These are phyloP conservation scores for Mycena rosella DNA, from an alignment of 768 basidiomycete species.

Conservation along the genomic window DNA sequence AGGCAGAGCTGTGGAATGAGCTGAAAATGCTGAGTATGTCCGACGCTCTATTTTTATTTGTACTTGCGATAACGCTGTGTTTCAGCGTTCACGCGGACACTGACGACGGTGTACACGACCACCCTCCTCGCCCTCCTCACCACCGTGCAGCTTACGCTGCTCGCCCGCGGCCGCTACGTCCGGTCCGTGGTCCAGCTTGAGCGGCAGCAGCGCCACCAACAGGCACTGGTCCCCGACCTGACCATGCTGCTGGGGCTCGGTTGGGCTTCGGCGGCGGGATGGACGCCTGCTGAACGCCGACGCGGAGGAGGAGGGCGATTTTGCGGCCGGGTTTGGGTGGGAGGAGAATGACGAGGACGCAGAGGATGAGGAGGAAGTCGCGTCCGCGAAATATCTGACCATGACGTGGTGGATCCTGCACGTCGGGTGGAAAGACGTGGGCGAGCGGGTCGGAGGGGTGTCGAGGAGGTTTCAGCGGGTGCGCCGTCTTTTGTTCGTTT, in stretches of 20 bases:
- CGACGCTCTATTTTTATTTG: neutral
- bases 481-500: slow-evolving; percentile 44
- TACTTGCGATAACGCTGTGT: slow-evolving; percentile 4
- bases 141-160: slow-evolving; percentile 85
- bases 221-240: slow-evolving; percentile 57
- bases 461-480: slow-evolving; percentile 92
- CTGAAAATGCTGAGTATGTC: slow-evolving; percentile 86
- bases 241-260: slow-evolving; percentile 52
- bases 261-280: slow-evolving; percentile 44
- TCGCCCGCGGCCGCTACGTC: slow-evolving; percentile 87
- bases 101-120: slow-evolving; percentile 89
- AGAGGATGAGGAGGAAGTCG: slow-evolving; percentile 72
- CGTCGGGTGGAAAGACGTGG: slow-evolving; percentile 91
- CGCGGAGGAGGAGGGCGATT: slow-evolving; percentile 39
- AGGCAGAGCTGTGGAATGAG: slow-evolving; percentile 91
- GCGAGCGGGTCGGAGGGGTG: slow-evolving; percentile 78
- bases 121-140: slow-evolving; percentile 91
- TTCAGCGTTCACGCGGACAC: slow-evolving; percentile 86
- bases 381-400: slow-evolving; percentile 74
- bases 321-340: slow-evolving; percentile 32
- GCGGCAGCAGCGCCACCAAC: slow-evolving; percentile 67
- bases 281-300: slow-evolving; percentile 43
- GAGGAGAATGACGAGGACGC: slow-evolving; percentile 49
- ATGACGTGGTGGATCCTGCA: slow-evolving; percentile 95
- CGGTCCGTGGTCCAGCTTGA: slow-evolving; percentile 73